A percentile compares a stretch with the other conserved stretches of the same genome.
Evolutionary conservation across 2,329 filamentous ascomycete species (phyloP).

Genomic region (Aspergillus sp.): DNA sequence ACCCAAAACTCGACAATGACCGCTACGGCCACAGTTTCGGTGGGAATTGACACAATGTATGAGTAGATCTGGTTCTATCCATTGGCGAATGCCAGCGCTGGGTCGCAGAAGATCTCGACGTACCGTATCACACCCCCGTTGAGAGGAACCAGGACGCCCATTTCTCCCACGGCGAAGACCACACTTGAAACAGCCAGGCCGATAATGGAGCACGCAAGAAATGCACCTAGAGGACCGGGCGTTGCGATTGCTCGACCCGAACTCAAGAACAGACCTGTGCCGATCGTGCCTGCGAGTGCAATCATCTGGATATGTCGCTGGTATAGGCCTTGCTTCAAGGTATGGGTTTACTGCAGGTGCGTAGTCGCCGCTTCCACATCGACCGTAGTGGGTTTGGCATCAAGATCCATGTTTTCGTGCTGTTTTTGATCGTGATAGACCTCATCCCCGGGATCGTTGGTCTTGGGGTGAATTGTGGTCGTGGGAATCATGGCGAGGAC

Average conservation of each 20-base stretch:
- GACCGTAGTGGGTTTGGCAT: too few relatives aligned
- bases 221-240: conserved; percentile 40
- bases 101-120: conserved; percentile 53
- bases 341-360: too few relatives aligned
- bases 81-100: conserved; percentile 49
- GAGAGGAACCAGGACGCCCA: conserved; percentile 52
- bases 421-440: too few relatives aligned
- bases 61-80: conserved; percentile 53
- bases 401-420: too few relatives aligned
- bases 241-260: not conserved
- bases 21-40: conserved; percentile 63
- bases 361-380: too few relatives aligned
- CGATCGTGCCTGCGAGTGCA: conserved; percentile 46
- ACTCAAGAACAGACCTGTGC: conserved; percentile 1
- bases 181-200: not conserved
- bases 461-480: too few relatives aligned
- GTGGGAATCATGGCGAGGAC: too few relatives aligned
- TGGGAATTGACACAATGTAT: conserved; percentile 54
- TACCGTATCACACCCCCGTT: conserved; percentile 52
- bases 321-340: too few relatives aligned
- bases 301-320: conserved; percentile 44
- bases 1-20: conserved; percentile 64
- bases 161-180: conserved; percentile 49
- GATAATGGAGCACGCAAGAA: conserved; percentile 45
- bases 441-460: too few relatives aligned